A percentile compares a stretch with the other conserved stretches of the same genome.
Evolutionary conservation across 306 rosid species (phyloP).

Genomic region (Cercis canadensis): DNA sequence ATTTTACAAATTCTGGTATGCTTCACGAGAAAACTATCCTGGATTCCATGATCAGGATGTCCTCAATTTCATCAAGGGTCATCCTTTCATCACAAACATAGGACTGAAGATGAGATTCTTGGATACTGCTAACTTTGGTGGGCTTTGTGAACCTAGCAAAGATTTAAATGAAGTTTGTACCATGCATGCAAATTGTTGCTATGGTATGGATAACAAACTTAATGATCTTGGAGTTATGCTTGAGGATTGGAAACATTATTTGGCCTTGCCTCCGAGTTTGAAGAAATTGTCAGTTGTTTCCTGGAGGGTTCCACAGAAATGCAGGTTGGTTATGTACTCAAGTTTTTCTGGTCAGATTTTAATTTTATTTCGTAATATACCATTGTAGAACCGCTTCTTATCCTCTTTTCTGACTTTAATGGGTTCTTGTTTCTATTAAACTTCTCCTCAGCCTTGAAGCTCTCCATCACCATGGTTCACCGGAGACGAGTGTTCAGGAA

Average conservation of each 20-base stretch:
- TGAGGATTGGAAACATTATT: constrained; percentile 81
- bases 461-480: constrained; percentile 48
- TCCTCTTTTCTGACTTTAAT: constrained; percentile 24
- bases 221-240: constrained; percentile 85
- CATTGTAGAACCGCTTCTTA: not conserved
- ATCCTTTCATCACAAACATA: constrained; percentile 57
- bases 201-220: constrained; percentile 85
- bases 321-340: constrained; percentile 59
- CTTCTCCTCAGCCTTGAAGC: constrained; percentile 64
- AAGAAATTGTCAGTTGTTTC: constrained; percentile 59
- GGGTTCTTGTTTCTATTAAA: constrained; percentile 24
- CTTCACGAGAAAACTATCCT: constrained; percentile 75
- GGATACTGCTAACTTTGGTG: constrained; percentile 92
- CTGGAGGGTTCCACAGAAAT: constrained; percentile 92
- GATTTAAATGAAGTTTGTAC: constrained; percentile 92
- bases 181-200: constrained; percentile 97
- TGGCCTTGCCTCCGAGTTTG: constrained; percentile 71
- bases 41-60: constrained; percentile 98
- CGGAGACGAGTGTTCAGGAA: constrained; percentile 27
- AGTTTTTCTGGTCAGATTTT: constrained; percentile 22
- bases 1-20: constrained; percentile 86
- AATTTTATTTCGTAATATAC: not conserved
- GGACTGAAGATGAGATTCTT: constrained; percentile 80
- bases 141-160: constrained; percentile 95
- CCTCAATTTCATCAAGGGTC: constrained; percentile 78